A percentile compares a stretch with the other conserved stretches of the same genome.
phyloP scores from a whole-genome alignment of 768 basidiomycete genomes.

The Ramaria rubella region DNA sequence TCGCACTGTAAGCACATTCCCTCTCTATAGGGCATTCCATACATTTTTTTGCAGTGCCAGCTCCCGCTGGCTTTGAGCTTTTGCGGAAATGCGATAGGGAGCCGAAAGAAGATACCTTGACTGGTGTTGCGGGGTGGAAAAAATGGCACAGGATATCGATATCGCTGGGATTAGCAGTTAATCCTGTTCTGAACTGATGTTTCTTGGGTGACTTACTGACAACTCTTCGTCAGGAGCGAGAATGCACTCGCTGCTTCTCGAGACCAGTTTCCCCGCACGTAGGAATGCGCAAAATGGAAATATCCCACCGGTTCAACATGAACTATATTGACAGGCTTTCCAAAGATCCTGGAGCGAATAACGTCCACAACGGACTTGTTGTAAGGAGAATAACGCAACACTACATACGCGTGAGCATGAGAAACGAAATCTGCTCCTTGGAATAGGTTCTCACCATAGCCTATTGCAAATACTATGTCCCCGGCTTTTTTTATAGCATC shows the following conservation, averaged over 20 bases:
- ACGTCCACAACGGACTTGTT: constrained; percentile 61
- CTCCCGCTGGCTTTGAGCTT: constrained; percentile 58
- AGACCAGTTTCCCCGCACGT: constrained; percentile 78
- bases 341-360: constrained; percentile 63
- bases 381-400: constrained; percentile 85
- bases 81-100: constrained; percentile 78
- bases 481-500: constrained; percentile 60
- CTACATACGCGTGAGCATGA: constrained; percentile 31
- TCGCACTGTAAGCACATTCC: constrained; percentile 81
- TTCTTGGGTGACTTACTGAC: constrained; percentile 54
- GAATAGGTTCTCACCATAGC: constrained; percentile 63
- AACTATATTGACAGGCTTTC: constrained; percentile 73
- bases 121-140: constrained; percentile 58
- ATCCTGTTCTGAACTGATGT: neutral
- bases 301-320: constrained; percentile 85
- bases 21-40: constrained; percentile 66
- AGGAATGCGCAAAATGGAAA: constrained; percentile 87
- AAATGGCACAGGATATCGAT: constrained; percentile 79
- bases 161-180: constrained; percentile 44
- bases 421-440: neutral
- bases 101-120: constrained; percentile 78
- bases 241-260: constrained; percentile 66
- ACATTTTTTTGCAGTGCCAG: constrained; percentile 66
- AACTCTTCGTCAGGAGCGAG: constrained; percentile 83
- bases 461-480: constrained; percentile 71